These are phyloP conservation scores for Porcisia hertigi DNA, from an alignment of 208 protist genomes.

Conservation along the genomic window DNA sequence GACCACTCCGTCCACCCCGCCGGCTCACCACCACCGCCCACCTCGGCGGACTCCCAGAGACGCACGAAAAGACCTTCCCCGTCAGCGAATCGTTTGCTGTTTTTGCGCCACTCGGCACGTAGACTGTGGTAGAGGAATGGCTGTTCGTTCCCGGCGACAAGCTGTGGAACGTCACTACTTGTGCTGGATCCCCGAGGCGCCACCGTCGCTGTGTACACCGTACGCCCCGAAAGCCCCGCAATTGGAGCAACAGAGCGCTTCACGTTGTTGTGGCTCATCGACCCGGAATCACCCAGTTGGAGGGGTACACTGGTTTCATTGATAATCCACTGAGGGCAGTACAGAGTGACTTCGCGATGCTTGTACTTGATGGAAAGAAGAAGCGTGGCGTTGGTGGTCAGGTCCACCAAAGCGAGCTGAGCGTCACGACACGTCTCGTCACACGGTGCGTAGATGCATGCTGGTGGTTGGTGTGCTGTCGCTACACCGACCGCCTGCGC, in stretches of 20 bases:
- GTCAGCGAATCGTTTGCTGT: slow-evolving; percentile 10
- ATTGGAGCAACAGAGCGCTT: slow-evolving; percentile 14
- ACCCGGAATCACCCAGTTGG: slow-evolving; percentile 42
- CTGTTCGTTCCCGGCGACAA: background rate
- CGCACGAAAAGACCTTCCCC: slow-evolving; percentile 30
- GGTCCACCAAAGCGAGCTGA: slow-evolving; percentile 37
- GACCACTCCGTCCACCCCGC: slow-evolving; percentile 62
- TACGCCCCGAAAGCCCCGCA: slow-evolving; percentile 19
- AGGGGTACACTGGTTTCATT: slow-evolving; percentile 53
- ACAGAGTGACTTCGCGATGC: slow-evolving; percentile 40
- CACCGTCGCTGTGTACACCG: slow-evolving; percentile 24
- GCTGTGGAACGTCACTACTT: background rate
- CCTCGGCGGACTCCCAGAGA: slow-evolving; percentile 13
- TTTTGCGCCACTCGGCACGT: slow-evolving; percentile 26
- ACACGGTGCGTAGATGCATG: slow-evolving; percentile 35
- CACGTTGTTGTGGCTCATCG: slow-evolving; percentile 5
- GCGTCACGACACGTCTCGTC: slow-evolving; percentile 19
- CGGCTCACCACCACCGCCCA: background rate
- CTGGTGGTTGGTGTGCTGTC: slow-evolving; percentile 24
- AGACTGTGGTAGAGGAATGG: slow-evolving; percentile 53
- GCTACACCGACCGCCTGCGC: background rate
- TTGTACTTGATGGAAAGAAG: slow-evolving; percentile 53
- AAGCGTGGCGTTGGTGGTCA: slow-evolving; percentile 34
- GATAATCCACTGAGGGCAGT: slow-evolving; percentile 66
- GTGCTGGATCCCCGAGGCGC: slow-evolving; percentile 3